Percentiles rank a stretch among this genome's conserved stretches.
Evolutionary conservation across 768 basidiomycete genomes (phyloP).

Genomic region (Suillus hirtellus): DNA sequence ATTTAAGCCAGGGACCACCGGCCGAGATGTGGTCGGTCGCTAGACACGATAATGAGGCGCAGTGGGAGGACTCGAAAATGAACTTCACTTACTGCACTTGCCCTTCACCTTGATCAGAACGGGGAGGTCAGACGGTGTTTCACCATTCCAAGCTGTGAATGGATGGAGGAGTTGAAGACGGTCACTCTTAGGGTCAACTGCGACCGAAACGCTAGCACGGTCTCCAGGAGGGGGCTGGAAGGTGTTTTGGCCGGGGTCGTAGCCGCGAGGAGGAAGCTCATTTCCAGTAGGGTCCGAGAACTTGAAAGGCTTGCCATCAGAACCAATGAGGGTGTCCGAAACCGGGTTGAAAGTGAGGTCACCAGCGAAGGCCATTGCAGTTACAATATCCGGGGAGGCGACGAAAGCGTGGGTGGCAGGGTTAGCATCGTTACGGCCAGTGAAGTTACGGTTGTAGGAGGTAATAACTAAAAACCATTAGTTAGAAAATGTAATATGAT

Average conservation of each 20-base stretch:
- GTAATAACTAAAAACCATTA: slow-evolving; percentile 71
- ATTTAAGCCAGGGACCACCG: slow-evolving; percentile 99
- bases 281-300: slow-evolving; percentile 89
- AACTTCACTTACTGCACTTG: slow-evolving; percentile 85
- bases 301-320: slow-evolving; percentile 96
- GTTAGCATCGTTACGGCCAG: slow-evolving; percentile 99
- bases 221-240: slow-evolving; percentile 94
- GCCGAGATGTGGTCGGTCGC: slow-evolving; percentile 95
- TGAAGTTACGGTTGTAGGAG: slow-evolving; percentile 99
- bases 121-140: slow-evolving; percentile 86
- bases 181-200: slow-evolving; percentile 81
- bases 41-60: slow-evolving; percentile 23
- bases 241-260: slow-evolving; percentile 95
- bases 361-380: slow-evolving; percentile 95
- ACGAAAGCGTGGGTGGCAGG: slow-evolving; percentile 98
- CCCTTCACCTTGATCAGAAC: slow-evolving; percentile 98
- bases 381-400: slow-evolving; percentile 92
- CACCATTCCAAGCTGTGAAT: slow-evolving; percentile 91
- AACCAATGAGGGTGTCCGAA: slow-evolving; percentile 82
- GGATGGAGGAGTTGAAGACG: slow-evolving; percentile 90
- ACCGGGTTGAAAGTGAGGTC: slow-evolving; percentile 95
- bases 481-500: slow-evolving; percentile 8
- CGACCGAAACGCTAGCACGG: slow-evolving; percentile 81
- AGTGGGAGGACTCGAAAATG: background rate
- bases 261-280: slow-evolving; percentile 93